Evolutionary conservation across 2,329 filamentous ascomycete genomes (phyloP).

Genomic region (Drechslerella dactyloides): DNA sequence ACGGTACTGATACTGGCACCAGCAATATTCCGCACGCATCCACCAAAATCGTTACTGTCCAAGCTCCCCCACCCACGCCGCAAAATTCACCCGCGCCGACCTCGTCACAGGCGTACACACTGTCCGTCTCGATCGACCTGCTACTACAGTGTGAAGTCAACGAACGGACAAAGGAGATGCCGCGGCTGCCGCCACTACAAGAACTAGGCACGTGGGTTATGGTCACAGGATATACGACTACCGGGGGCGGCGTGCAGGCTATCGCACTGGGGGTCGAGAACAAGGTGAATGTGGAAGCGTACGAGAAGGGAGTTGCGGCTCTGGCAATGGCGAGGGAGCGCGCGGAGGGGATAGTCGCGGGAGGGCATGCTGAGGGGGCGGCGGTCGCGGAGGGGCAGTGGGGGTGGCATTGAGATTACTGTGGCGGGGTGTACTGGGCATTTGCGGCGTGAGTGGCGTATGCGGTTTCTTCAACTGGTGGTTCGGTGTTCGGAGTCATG

Average conservation of each 20-base stretch:
- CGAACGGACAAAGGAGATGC: not conserved
- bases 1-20: no score
- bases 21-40: no score
- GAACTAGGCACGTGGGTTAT: slow-evolving; percentile 30
- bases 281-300: slow-evolving; percentile 25
- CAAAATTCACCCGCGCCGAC: no score
- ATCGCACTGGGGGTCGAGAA: slow-evolving; percentile 19
- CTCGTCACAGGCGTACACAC: slow-evolving; percentile 6
- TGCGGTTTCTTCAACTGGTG: not conserved
- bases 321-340: slow-evolving; percentile 24
- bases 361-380: slow-evolving; percentile 22
- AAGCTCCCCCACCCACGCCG: no score
- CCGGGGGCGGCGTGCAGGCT: slow-evolving; percentile 21
- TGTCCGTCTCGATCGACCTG: slow-evolving; percentile 17
- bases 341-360: slow-evolving; percentile 23
- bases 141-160: not conserved
- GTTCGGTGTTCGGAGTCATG: not conserved
- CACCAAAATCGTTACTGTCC: no score
- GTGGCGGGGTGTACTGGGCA: not conserved
- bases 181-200: slow-evolving; percentile 17
- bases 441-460: not conserved
- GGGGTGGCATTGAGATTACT: slow-evolving; percentile 5
- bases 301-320: slow-evolving; percentile 24
- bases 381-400: slow-evolving; percentile 22
- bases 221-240: slow-evolving; percentile 27